These are phyloP conservation scores for Leucoagaricus sp. DNA, from an alignment of 1,284 basidiomycete genomes.

Conservation along the genomic window DNA sequence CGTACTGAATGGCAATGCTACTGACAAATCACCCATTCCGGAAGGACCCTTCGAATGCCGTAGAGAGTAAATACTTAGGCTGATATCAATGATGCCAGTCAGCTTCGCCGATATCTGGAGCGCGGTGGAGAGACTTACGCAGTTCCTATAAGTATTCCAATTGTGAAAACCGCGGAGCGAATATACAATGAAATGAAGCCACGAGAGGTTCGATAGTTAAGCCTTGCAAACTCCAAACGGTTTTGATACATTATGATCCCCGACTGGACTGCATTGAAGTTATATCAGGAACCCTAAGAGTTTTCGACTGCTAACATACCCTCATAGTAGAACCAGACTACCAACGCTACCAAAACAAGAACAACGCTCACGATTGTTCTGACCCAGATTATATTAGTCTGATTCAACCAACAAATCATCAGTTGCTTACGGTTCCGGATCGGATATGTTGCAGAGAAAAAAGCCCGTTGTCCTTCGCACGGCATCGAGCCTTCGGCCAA, in stretches of 20 bases:
- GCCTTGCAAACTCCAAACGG: conserved; percentile 4
- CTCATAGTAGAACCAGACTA: conserved; percentile 8
- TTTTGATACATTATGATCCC: conserved; percentile 12
- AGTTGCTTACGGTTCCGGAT: conserved; percentile 7
- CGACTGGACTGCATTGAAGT: not conserved
- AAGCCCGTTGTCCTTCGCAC: not conserved
- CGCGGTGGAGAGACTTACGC: not conserved
- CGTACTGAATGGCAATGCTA: conserved; percentile 12
- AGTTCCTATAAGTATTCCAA: conserved; percentile 1
- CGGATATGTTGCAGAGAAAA: conserved; percentile 5
- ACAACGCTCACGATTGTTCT: conserved; percentile 12
- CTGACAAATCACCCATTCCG: not conserved
- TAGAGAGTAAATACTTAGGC: conserved; percentile 2
- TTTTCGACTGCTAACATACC: not conserved
- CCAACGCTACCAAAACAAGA: conserved; percentile 1
- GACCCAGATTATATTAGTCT: not conserved
- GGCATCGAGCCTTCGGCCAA: not conserved
- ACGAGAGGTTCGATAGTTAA: conserved; percentile 3
- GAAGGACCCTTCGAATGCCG: not conserved
- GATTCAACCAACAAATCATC: not conserved
- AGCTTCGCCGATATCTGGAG: too few species aligned
- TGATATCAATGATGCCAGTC: too few species aligned
- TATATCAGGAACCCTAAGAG: too few species aligned
- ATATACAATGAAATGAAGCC: conserved; percentile 7
- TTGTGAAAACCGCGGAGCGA: conserved; percentile 9